A percentile compares a stretch with the other conserved stretches of the same genome.
These are phyloP conservation scores for Lactarius psammicola DNA, from an alignment of 768 basidiomycete species.

Conservation along the genomic window DNA sequence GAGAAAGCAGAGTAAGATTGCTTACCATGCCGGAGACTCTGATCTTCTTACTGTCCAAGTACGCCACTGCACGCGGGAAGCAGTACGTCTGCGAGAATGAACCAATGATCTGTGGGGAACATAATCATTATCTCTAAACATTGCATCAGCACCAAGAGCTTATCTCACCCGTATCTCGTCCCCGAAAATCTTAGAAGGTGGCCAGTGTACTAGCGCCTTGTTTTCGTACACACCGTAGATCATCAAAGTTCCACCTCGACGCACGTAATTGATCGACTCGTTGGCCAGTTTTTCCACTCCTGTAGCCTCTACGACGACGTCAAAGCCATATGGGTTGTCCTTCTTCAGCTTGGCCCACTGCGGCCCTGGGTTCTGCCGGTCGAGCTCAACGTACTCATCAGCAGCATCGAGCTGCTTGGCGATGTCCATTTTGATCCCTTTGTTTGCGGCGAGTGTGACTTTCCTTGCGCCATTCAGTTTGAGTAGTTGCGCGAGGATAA, in stretches of 20 bases:
- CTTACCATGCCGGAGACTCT: slow-evolving; percentile 77
- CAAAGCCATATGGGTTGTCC: slow-evolving; percentile 85
- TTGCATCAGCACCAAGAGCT: not conserved
- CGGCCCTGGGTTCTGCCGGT: slow-evolving; percentile 64
- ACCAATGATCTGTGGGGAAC: slow-evolving; percentile 65
- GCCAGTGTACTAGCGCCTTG: slow-evolving; percentile 81
- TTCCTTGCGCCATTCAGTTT: slow-evolving; percentile 82
- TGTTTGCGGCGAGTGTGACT: slow-evolving; percentile 84
- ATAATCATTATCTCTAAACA: not conserved
- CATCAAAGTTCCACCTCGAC: slow-evolving; percentile 81
- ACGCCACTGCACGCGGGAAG: slow-evolving; percentile 88
- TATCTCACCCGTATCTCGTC: slow-evolving; percentile 60
- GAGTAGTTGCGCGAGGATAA: slow-evolving; percentile 84
- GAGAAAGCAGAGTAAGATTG: not conserved
- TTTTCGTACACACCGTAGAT: slow-evolving; percentile 91
- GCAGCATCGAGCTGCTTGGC: slow-evolving; percentile 75
- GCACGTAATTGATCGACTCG: slow-evolving; percentile 85
- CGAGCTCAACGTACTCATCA: slow-evolving; percentile 85
- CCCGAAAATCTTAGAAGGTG: slow-evolving; percentile 75
- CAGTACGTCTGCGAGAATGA: slow-evolving; percentile 88
- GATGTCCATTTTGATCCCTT: slow-evolving; percentile 87
- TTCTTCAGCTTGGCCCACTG: slow-evolving; percentile 82
- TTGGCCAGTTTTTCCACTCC: slow-evolving; percentile 87
- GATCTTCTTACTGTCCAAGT: slow-evolving; percentile 84
- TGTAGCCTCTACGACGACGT: slow-evolving; percentile 80